A percentile compares a stretch with the other conserved stretches of the same genome.
phyloP scores from a whole-genome alignment of 2,329 filamentous ascomycete species.

The Tricladium varicosporioides region DNA sequence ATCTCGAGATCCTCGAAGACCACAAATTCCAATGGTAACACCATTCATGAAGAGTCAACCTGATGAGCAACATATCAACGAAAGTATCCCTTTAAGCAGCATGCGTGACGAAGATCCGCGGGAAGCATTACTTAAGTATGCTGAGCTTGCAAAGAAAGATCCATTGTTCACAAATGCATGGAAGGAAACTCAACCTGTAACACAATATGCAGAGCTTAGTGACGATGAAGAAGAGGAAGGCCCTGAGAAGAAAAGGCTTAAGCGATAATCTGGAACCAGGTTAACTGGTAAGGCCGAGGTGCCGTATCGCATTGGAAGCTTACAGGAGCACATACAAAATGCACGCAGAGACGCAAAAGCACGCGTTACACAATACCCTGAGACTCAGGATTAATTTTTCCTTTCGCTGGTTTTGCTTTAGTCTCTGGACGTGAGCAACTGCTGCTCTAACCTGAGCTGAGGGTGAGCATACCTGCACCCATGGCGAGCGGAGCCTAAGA shows the following conservation, averaged over 20 bases:
- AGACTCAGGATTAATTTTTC: too few species aligned
- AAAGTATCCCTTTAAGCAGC: constrained; percentile 82
- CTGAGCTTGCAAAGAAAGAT: constrained; percentile 87
- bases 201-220: constrained; percentile 85
- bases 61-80: constrained; percentile 83
- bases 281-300: not conserved
- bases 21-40: constrained; percentile 80
- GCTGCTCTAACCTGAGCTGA: too few species aligned
- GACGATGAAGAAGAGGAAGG: constrained; percentile 73
- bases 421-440: too few species aligned
- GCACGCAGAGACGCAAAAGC: too few species aligned
- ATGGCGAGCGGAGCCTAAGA: too few species aligned
- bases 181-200: constrained; percentile 87
- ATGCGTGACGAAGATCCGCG: constrained; percentile 97
- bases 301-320: not conserved
- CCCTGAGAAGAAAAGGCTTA: constrained; percentile 64
- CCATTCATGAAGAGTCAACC: constrained; percentile 90
- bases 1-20: constrained; percentile 75
- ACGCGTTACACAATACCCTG: not conserved
- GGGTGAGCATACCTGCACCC: too few species aligned
- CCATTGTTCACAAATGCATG: constrained; percentile 94
- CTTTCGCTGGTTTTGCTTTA: too few species aligned
- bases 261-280: constrained; percentile 32
- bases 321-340: not conserved
- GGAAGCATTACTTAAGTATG: constrained; percentile 92